Conservation (phyloP, 2,329 filamentous ascomycete genomes). For the Xylaria sp. region DNA sequence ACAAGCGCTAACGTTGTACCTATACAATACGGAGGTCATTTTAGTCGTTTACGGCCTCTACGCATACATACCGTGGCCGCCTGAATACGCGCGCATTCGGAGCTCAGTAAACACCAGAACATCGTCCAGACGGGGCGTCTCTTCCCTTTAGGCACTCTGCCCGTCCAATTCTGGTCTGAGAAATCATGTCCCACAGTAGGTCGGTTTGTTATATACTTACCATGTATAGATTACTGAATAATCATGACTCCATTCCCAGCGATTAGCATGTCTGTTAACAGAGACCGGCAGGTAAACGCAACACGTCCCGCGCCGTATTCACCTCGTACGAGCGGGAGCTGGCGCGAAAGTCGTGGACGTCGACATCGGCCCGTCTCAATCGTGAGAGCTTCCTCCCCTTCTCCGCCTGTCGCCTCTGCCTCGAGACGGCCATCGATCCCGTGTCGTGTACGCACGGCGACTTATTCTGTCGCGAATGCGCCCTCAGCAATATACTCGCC, state of each 20-base stretch:
- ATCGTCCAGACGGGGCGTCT: neutral
- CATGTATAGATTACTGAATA: too few relatives aligned
- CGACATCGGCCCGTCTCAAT: constrained; percentile 82
- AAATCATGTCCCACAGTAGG: constrained; percentile 60
- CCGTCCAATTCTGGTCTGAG: neutral
- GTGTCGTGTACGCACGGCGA: constrained; percentile 88
- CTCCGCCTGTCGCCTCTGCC: constrained; percentile 87
- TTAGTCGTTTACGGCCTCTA: too few relatives aligned
- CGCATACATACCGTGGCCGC: neutral
- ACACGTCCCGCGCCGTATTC: constrained; percentile 93
- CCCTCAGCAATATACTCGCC: constrained; percentile 86
- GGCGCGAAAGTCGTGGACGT: constrained; percentile 84
- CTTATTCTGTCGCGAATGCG: constrained; percentile 95
- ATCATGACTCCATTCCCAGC: too few relatives aligned
- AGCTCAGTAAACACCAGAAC: neutral
- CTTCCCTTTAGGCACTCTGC: neutral
- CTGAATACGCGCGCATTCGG: neutral
- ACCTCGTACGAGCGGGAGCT: constrained; percentile 89
- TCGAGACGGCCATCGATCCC: constrained; percentile 82
- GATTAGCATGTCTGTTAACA: constrained; percentile 6
- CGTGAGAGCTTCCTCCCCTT: constrained; percentile 95
- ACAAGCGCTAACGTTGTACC: too few relatives aligned
- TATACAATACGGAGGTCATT: too few relatives aligned
- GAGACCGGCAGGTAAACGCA: constrained; percentile 74
- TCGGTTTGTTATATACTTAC: neutral